Evolutionary conservation across 495 filamentous ascomycete genomes (phyloP).

Genomic region (Rostrohypoxylon terebratum): DNA sequence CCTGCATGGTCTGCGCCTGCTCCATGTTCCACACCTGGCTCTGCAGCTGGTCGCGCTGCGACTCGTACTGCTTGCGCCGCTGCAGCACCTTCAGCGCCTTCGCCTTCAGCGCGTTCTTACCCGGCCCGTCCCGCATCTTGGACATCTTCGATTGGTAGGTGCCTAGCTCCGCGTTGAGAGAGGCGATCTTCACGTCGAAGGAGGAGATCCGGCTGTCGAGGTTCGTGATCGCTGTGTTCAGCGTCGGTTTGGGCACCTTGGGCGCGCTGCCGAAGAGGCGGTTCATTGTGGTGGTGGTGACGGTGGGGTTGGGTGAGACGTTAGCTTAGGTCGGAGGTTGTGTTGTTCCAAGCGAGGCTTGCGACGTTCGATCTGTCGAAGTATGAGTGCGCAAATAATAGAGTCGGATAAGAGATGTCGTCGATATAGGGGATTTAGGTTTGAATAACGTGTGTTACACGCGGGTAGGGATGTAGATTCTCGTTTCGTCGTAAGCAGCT

Average conservation of each 20-base stretch:
- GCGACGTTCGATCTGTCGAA: too few species aligned
- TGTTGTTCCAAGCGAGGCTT: not conserved
- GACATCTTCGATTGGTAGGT: slow-evolving; percentile 87
- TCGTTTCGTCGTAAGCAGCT: slow-evolving; percentile 22
- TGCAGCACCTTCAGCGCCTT: slow-evolving; percentile 96
- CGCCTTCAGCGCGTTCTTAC: slow-evolving; percentile 90
- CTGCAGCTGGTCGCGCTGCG: slow-evolving; percentile 93
- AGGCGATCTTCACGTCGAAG: slow-evolving; percentile 94
- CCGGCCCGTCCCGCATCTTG: slow-evolving; percentile 97
- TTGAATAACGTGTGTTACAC: not conserved
- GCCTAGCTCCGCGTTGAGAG: slow-evolving; percentile 89
- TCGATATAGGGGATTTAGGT: not conserved
- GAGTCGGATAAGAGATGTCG: not conserved
- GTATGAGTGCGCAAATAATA: not conserved
- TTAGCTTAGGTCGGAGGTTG: too few species aligned
- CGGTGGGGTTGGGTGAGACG: slow-evolving; percentile 1
- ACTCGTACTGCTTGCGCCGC: slow-evolving; percentile 95
- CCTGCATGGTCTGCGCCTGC: slow-evolving; percentile 98
- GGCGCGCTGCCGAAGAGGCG: slow-evolving; percentile 91
- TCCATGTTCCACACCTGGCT: slow-evolving; percentile 99
- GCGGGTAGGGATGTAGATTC: not conserved
- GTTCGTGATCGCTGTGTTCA: slow-evolving; percentile 86
- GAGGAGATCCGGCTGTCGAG: slow-evolving; percentile 89
- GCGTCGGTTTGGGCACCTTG: slow-evolving; percentile 90
- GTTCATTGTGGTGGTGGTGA: slow-evolving; percentile 82